Evolutionary conservation across 768 basidiomycete genomes (phyloP).

Genomic region (Rhodotorula graminis): DNA sequence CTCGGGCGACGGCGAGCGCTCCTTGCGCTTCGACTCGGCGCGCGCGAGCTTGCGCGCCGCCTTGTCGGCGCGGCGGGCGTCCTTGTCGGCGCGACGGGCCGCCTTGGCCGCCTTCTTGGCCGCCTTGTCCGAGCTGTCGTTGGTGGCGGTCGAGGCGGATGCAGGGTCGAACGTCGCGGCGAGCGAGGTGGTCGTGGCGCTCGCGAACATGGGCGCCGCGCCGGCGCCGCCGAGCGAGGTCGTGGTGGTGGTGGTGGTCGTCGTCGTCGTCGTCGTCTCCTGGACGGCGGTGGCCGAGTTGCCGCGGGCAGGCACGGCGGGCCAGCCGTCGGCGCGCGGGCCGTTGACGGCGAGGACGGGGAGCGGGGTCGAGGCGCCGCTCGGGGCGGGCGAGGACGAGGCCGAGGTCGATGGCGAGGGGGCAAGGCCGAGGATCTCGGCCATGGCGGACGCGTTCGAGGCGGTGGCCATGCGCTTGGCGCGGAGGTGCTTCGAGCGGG

Average conservation of each 20-base stretch:
- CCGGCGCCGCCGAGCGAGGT: not conserved
- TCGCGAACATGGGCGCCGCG: conserved; percentile 10
- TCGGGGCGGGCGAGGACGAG: conserved; percentile 19
- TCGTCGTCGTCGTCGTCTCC: not conserved
- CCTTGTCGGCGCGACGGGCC: conserved; percentile 6
- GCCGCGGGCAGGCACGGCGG: conserved; percentile 17
- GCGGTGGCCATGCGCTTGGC: conserved; percentile 39
- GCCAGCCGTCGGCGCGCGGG: conserved; percentile 20
- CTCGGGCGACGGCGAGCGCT: conserved; percentile 19
- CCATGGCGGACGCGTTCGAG: conserved; percentile 37
- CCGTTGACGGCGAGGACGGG: conserved; percentile 29
- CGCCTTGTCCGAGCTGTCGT: conserved; percentile 4
- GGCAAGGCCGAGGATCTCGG: conserved; percentile 41
- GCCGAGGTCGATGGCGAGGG: conserved; percentile 16
- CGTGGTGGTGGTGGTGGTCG: conserved; percentile 10
- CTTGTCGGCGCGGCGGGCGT: not conserved
- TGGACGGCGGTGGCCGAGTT: conserved; percentile 3
- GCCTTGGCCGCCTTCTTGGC: conserved; percentile 11
- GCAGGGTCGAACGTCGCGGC: conserved; percentile 1
- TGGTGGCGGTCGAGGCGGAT: not conserved
- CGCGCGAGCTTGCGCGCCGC: not conserved
- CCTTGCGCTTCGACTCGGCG: not conserved
- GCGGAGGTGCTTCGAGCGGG: conserved; percentile 40
- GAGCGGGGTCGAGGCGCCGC: not conserved
- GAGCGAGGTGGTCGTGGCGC: conserved; percentile 4